These are phyloP conservation scores for Podospora sp. DNA, from an alignment of 495 filamentous ascomycete genomes.

Conservation along the genomic window DNA sequence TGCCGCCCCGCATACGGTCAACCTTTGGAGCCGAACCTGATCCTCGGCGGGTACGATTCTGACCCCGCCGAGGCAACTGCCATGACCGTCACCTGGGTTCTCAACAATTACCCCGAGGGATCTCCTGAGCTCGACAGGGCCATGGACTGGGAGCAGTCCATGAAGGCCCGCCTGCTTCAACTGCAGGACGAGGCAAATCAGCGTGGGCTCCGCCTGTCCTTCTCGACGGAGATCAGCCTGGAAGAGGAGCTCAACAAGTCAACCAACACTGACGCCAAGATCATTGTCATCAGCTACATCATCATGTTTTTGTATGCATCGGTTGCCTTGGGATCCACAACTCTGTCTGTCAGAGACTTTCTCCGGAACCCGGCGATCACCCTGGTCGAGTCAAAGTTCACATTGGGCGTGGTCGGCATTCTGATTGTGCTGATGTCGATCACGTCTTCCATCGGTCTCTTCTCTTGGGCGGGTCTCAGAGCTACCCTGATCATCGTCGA, in stretches of 20 bases:
- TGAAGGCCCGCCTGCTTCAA: slow-evolving; percentile 68
- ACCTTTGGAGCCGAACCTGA: slow-evolving; percentile 79
- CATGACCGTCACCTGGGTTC: slow-evolving; percentile 92
- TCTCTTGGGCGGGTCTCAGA: slow-evolving; percentile 85
- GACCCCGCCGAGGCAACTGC: slow-evolving; percentile 75
- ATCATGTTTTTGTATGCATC: slow-evolving; percentile 99
- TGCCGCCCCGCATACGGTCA: slow-evolving; percentile 88
- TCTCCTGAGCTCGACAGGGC: slow-evolving; percentile 67
- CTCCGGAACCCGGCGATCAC: slow-evolving; percentile 77
- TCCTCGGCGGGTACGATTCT: slow-evolving; percentile 78
- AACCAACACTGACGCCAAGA: slow-evolving; percentile 96
- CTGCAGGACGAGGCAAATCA: slow-evolving; percentile 79
- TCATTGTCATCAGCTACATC: slow-evolving; percentile 94
- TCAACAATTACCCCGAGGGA: slow-evolving; percentile 81
- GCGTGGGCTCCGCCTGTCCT: slow-evolving; percentile 81
- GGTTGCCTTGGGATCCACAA: slow-evolving; percentile 84
- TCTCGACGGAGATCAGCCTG: slow-evolving; percentile 90
- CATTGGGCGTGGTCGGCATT: slow-evolving; percentile 88
- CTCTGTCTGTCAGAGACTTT: slow-evolving; percentile 71
- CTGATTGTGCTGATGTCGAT: slow-evolving; percentile 97
- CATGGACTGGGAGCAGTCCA: slow-evolving; percentile 83
- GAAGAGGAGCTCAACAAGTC: slow-evolving; percentile 95
- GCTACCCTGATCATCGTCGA: slow-evolving; percentile 97
- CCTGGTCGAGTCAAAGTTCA: slow-evolving; percentile 93
- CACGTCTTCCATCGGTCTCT: slow-evolving; percentile 88